Conservation (phyloP, 495 filamentous ascomycete species). For the Aspergillus heteromorphus region DNA sequence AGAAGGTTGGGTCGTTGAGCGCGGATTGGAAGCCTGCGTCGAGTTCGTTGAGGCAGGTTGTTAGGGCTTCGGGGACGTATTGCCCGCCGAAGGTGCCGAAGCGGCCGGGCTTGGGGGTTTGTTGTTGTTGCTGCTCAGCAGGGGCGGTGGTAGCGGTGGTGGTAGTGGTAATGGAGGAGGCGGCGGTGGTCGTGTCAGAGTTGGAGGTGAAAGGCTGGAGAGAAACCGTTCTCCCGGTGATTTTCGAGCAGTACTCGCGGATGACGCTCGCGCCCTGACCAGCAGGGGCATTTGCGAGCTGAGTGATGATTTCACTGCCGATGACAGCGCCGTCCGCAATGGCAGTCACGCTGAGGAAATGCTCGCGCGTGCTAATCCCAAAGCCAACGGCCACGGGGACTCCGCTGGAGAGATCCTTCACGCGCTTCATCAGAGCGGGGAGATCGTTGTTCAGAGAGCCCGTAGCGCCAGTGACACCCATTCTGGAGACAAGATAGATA, state of each 20-base stretch:
- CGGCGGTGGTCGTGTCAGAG: not conserved
- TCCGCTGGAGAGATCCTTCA: conserved; percentile 71
- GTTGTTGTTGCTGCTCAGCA: too few relatives aligned
- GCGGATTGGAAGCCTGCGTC: conserved; percentile 87
- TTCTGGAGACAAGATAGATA: conserved; percentile 86
- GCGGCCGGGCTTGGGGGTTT: conserved; percentile 33
- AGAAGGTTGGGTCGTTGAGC: conserved; percentile 82
- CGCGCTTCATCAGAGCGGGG: conserved; percentile 63
- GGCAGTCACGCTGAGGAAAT: conserved; percentile 66
- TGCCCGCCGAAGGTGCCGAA: conserved; percentile 99
- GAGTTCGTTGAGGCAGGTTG: conserved; percentile 91
- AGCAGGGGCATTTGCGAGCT: conserved; percentile 1
- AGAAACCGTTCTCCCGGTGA: not conserved
- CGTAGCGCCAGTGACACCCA: conserved; percentile 80
- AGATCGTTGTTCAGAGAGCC: conserved; percentile 65
- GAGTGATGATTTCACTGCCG: conserved; percentile 71
- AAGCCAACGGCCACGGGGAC: conserved; percentile 79
- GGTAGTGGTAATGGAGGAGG: not conserved
- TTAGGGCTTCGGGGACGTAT: conserved; percentile 95
- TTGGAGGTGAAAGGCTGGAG: not conserved
- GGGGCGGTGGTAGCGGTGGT: too few relatives aligned
- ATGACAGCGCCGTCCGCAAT: conserved; percentile 85
- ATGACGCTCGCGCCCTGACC: not conserved
- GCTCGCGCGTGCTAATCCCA: conserved; percentile 81
- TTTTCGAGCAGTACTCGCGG: not conserved